Base-by-base conservation (phyloP, 768 basidiomycete genomes). In the Mycena rosella region DNA sequence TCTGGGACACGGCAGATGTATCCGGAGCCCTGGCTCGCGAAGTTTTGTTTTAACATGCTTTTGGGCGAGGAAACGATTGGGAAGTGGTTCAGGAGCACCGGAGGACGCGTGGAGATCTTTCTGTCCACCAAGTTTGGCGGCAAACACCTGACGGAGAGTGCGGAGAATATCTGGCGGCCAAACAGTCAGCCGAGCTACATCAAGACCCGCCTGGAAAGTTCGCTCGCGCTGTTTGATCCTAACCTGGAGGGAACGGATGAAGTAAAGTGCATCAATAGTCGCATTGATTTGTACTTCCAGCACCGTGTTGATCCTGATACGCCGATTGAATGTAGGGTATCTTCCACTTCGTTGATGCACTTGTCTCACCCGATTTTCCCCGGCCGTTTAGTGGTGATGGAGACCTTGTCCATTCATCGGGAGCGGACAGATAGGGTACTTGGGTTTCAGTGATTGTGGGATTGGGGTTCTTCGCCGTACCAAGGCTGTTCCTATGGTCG, bases 101-200 rank as follows among this genome's bases (percentile, higher is more conserved):
- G 64, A 11, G 7, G 64, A 14, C 64, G 64, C 14, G 27, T 18
- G 10, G 77, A 84, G 38, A 83, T 86, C 22, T 86, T 85, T 75
- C 78, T 86, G 20, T 83, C 83, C 3, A 85, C 84, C 45, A 86
- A 86, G 74, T 84, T 85, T 44, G 83, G 84, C 6, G 5, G 74
- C 29, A 55, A 58, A 15, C 38, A 60, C 38, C 54, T 55, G 26
- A 55, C 54, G 1, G 54, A 60, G 30, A 11, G 14, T 30, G 65
- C 58, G 45, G 73, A 65, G 44, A 49, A 32, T 9, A 32, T 48
- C 18, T 32, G 49, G 45, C 72, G 72, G 0, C 65, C 80, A 17
- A 74, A 78, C 36, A 80, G 79, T 48, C 75, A 79, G 15, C 74
- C 81, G 0, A 48, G 75, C 32, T 77, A 81, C 52, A 76, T 76